Base-by-base conservation (phyloP, 1,139 yeast species). In the Yamadazyma diospyri region DNA sequence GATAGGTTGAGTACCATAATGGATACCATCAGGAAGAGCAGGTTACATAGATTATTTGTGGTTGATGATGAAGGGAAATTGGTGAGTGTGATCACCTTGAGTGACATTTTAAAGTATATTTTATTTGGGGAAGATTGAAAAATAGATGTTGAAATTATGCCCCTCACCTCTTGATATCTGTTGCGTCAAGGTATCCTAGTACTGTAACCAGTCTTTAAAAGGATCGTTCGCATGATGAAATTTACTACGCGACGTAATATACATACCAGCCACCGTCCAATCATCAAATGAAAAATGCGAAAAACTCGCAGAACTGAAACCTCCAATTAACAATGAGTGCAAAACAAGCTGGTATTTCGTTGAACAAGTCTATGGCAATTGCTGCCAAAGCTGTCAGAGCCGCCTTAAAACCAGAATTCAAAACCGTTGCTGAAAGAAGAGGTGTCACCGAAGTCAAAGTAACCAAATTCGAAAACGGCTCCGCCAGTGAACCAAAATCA, bases 11-110 rank as follows among this genome's bases (percentile, higher is more conserved):
- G 94, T 43, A 87, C 95, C 11, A 85, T 94, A 40, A 76, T 92
- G 81, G 97, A 92, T 54, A 89, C 95, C 25, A 87, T 94, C 40
- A 75, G 97, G 51, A 83, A 89, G 48, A 81, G 95, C 24, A 76
- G 97, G 46, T 72, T 92, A 42, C 97, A 94, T 59, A 74, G 99
- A 55, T 74, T 94, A 52, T 87, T 89, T 55, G 92, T 94, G 26
- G 96, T 94, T 18, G 96, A 92, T 55, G 82, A 78, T 23, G 74
- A 75, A 20, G 94, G 94, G 5, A 75, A 69, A 38, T 66, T 92
- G 46, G 64, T 80, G 30, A 95, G 96, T 25, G 92, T 92, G 26
- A 80, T 92, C 38, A 86, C 97, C 1, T 67, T 94, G 50, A 86
- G 96, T 55, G 99, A 94, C 58, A 88, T 92, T 38, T 72, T 94